These are phyloP conservation scores for Dioscorea cayenensis DNA, from an alignment of 116 monocot species.

Conservation along the genomic window DNA sequence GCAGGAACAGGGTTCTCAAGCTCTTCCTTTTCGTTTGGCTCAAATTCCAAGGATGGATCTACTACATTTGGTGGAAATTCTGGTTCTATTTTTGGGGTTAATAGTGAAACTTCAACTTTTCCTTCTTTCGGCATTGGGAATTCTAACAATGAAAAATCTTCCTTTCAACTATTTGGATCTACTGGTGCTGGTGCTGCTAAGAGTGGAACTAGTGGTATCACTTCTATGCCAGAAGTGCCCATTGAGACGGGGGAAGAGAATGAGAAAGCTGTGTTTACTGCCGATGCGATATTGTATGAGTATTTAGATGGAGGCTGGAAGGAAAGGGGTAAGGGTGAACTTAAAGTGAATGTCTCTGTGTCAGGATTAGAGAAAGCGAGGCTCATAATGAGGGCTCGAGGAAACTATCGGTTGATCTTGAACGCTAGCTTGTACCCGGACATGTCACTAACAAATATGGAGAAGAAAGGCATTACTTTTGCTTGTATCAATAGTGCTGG, in stretches of 20 bases:
- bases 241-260: slow-evolving; percentile 91
- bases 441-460: slow-evolving; percentile 75
- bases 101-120: slow-evolving; percentile 17
- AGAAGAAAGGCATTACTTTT: slow-evolving; percentile 84
- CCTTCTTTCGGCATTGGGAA: slow-evolving; percentile 34
- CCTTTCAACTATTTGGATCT: slow-evolving; percentile 19
- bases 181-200: slow-evolving; percentile 20
- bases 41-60: slow-evolving; percentile 32
- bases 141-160: slow-evolving; percentile 30
- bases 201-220: slow-evolving; percentile 12
- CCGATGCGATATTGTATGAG: slow-evolving; percentile 79
- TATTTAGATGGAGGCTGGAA: slow-evolving; percentile 84
- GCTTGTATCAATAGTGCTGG: slow-evolving; percentile 63
- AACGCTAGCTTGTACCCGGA: slow-evolving; percentile 80
- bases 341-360: slow-evolving; percentile 57
- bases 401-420: slow-evolving; percentile 78
- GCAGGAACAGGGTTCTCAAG: slow-evolving; percentile 76
- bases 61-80: slow-evolving; percentile 21
- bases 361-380: slow-evolving; percentile 46
- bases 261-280: slow-evolving; percentile 63
- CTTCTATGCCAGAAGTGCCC: slow-evolving; percentile 58
- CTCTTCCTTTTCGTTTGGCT: slow-evolving; percentile 67
- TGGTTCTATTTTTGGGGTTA: slow-evolving; percentile 33
- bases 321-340: slow-evolving; percentile 83
- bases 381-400: slow-evolving; percentile 78